Base-by-base conservation (phyloP, 805 yeast genomes). In the Nakazawaea laoshanensis region DNA sequence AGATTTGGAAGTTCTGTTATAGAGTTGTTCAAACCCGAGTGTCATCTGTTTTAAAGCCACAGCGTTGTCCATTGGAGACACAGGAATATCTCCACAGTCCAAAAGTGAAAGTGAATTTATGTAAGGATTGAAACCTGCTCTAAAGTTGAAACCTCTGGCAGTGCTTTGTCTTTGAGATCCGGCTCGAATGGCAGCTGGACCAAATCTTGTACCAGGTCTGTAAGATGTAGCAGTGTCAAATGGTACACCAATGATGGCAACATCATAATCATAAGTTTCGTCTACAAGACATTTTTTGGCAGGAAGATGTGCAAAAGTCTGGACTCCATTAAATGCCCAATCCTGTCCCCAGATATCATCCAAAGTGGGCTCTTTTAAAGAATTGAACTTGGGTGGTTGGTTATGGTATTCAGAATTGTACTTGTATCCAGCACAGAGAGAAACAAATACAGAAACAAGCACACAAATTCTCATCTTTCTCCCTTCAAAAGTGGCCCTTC, bases 121-220 rank as follows among this genome's bases (percentile, higher is more conserved):
- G 42, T 69, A 71, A 2, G 77, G 77, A 38, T 71, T 71, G 41
- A 62, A 53, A 26, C 57, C 57, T 3, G 76, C 76, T 20, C 77
- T 47, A 31, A 65, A 66, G 42, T 83, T 83, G 60, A 73, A 83
- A 1, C 88, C 88, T 36, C 92, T 60, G 34, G 74, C 50, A 2
- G 76, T 52, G 3, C 74, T 71, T 49, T 83, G 94, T 43, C 94
- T 66, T 47, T 75, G 82, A 3, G 83, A 74, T 3, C 83, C 82
- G 2, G 66, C 58, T 42, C 88, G 57, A 32, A 79, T 76, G 9
- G 82, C 80, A 32, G 76, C 55, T 3, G 89, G 94, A 3, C 94
- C 94, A 54, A 83, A 83, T 34, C 94, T 57, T 2, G 94, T 88
- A 5, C 94, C 94, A 0, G 88, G 70, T 32, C 94, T 64, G 52